Base-by-base conservation (phyloP, 805 yeast species). In the Sugiyamaella boreocaroliniensis region DNA sequence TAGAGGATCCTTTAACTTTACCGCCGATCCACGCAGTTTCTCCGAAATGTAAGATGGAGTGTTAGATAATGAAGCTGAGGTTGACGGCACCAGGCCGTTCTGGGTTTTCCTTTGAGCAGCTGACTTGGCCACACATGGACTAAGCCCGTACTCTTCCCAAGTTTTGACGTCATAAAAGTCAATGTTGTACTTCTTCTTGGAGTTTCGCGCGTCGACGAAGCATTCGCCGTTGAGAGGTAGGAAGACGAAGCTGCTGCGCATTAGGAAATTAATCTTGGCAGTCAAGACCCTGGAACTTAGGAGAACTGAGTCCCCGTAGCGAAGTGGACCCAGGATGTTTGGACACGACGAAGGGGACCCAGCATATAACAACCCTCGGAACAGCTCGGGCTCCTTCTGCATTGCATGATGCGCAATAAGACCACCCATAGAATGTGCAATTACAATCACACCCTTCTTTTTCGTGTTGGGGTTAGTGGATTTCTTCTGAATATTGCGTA, bases 361-460 rank as follows among this genome's bases (percentile, higher is more conserved):
- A 12, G 80, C 92, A 62, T 89, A 90, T 1, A 90, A 68, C 0
- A 90, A 59, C 1, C 93, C 92, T 55, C 90, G 74, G 61, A 90
- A 77, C 43, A 89, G 66, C 12, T 77, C 69, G 0, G 96, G 89
- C 54, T 80, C 77, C 49, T 71, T 71, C 50, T 84, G 85, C 75
- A 90, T 71, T 0, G 85, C 88, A 52, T 85, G 83, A 64, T 89
- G 96, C 0, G 95, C 81, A 6, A 90, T 77, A 34, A 90, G 64
- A 0, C 97, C 97, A 50, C 97, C 97, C 97, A 90, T 89, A 0
- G 96, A 89, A 66, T 90, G 97, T 0, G 93, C 93, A 49, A 90
- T 80, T 1, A 90, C 80, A 22, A 84, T 69, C 0, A 83, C 76
- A 11, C 86, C 89, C 55, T 77, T 77, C 15, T 80, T 80, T 0